Evolutionary conservation across 2,329 filamentous ascomycete species (phyloP).

Genomic region (Sporothrix luriei): DNA sequence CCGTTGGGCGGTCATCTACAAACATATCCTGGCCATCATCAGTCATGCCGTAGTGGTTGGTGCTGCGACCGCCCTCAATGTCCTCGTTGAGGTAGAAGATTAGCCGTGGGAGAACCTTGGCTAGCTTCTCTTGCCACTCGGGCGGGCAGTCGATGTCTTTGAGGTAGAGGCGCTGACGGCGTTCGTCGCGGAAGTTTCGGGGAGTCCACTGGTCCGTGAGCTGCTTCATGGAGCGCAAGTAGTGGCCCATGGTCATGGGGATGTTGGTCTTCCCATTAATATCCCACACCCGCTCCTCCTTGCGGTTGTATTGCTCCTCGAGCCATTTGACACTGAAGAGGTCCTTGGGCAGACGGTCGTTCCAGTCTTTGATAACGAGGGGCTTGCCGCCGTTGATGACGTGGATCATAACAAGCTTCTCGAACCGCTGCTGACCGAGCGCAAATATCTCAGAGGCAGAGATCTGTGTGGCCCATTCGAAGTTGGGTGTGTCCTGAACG

Average conservation of each 20-base stretch:
- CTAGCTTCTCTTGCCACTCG: constrained; percentile 80
- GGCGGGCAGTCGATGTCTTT: constrained; percentile 96
- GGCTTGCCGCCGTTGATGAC: constrained; percentile 85
- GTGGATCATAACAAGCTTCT: constrained; percentile 80
- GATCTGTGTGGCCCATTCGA: constrained; percentile 82
- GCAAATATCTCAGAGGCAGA: constrained; percentile 75
- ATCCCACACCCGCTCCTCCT: constrained; percentile 83
- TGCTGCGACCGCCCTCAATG: constrained; percentile 49
- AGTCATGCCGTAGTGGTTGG: constrained; percentile 26
- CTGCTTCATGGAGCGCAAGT: constrained; percentile 81
- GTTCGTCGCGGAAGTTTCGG: constrained; percentile 74
- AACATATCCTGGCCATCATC: constrained; percentile 46
- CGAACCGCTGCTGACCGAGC: constrained; percentile 76
- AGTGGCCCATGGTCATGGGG: constrained; percentile 85
- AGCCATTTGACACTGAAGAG: constrained; percentile 84
- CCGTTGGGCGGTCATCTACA: constrained; percentile 57
- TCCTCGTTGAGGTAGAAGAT: constrained; percentile 90
- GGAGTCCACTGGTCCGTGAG: constrained; percentile 80
- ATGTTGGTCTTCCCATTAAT: constrained; percentile 72
- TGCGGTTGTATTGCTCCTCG: constrained; percentile 73
- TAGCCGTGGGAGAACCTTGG: constrained; percentile 74
- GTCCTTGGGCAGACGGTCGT: constrained; percentile 70
- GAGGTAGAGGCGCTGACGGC: constrained; percentile 83
- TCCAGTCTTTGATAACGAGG: constrained; percentile 87
- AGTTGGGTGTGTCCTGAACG: constrained; percentile 78